These are phyloP conservation scores for Aspergillus ochraceoroseus DNA, from an alignment of 2,329 filamentous ascomycete genomes.

Conservation along the genomic window DNA sequence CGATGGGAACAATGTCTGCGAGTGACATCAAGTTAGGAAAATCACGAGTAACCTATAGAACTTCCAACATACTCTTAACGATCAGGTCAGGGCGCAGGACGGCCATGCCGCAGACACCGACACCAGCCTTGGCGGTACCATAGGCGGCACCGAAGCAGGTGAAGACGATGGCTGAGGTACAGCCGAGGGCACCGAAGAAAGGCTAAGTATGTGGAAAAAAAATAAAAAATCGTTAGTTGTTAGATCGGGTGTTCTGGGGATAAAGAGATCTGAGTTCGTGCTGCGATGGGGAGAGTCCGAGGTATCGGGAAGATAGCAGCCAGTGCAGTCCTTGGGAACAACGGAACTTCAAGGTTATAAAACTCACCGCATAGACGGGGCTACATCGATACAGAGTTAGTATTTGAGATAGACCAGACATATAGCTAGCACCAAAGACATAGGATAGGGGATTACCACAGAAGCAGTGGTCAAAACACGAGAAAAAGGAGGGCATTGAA, in stretches of 20 bases:
- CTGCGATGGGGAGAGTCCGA: conserved; percentile 4
- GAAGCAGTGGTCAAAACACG: conserved; percentile 32
- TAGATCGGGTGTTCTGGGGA: conserved; percentile 6
- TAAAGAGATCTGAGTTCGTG: conserved; percentile 2
- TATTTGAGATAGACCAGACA: conserved; percentile 6
- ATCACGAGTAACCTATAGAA: not conserved
- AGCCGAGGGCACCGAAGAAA: conserved; percentile 97
- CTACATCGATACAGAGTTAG: conserved; percentile 49
- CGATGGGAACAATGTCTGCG: conserved; percentile 95
- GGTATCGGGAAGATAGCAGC: conserved; percentile 1
- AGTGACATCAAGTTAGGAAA: conserved; percentile 17
- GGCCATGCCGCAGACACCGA: conserved; percentile 97
- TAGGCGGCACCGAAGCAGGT: conserved; percentile 95
- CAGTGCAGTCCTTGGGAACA: not conserved
- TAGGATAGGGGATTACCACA: conserved; percentile 8
- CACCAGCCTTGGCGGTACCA: conserved; percentile 98
- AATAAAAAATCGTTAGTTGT: conserved; percentile 1
- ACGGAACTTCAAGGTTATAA: conserved; percentile 15
- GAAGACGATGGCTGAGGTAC: conserved; percentile 91
- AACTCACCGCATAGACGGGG: conserved; percentile 98
- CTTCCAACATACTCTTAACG: conserved; percentile 80
- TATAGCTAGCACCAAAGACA: not conserved
- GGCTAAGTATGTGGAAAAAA: conserved; percentile 49
- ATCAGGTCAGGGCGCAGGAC: conserved; percentile 96
- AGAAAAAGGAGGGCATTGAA: conserved; percentile 31